phyloP scores from a whole-genome alignment of 2,329 filamentous ascomycete species.

The Pseudogymnoascus sp. region DNA sequence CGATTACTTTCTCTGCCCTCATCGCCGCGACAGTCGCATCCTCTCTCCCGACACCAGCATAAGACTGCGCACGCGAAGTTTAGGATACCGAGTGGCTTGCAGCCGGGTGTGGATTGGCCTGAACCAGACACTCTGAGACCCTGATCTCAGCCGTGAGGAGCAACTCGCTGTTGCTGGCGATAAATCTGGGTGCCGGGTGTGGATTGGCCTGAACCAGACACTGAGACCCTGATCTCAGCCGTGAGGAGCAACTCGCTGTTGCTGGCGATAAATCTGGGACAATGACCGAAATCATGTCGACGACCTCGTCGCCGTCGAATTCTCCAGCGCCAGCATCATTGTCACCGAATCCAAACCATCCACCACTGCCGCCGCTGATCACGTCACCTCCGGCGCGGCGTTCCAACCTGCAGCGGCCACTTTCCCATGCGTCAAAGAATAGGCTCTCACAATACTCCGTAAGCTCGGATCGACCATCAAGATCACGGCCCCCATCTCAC shows the following conservation, averaged over 20 bases:
- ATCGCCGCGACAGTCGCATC: neutral
- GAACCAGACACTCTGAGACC: conserved; percentile 2
- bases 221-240: conserved; percentile 3
- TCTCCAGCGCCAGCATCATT: conserved; percentile 43
- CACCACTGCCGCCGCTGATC: conserved; percentile 47
- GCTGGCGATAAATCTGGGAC: conserved; percentile 7
- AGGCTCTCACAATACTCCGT: conserved; percentile 78
- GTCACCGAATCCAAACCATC: conserved; percentile 42
- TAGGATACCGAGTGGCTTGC: neutral
- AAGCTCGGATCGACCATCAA: conserved; percentile 51
- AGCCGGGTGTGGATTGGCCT: conserved; percentile 4
- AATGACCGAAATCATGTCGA: conserved; percentile 45
- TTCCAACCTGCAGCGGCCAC: conserved; percentile 54
- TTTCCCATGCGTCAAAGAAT: conserved; percentile 71
- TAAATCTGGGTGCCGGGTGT: conserved; percentile 5
- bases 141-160: conserved; percentile 3
- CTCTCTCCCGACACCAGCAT: conserved; percentile 2
- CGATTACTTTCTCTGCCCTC: neutral
- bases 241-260: conserved; percentile 1
- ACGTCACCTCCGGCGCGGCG: conserved; percentile 48
- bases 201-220: conserved; percentile 4
- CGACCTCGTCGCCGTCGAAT: conserved; percentile 43
- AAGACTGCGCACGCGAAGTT: conserved; percentile 2
- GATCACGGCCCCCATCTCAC: conserved; percentile 73
- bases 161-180: conserved; percentile 4